Conservation (phyloP, 2,329 filamentous ascomycete species). For the Thielaviopsis musarum region DNA sequence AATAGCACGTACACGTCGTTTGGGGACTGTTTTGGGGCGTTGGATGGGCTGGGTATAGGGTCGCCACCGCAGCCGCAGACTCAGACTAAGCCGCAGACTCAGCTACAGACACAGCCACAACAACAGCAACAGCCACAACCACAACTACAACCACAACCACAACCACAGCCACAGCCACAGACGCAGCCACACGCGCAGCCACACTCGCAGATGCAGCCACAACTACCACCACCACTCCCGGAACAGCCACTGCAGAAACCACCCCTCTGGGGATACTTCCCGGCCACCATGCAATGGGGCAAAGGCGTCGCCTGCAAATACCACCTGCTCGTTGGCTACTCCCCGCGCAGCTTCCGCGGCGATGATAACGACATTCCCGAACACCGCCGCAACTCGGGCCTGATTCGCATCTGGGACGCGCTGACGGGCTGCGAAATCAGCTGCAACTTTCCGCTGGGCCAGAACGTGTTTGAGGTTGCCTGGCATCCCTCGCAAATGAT, state of each 20-base stretch:
- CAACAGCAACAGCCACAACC: no score
- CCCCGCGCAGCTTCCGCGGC: constrained; percentile 34
- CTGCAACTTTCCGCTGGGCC: constrained; percentile 32
- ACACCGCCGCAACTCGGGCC: constrained; percentile 38
- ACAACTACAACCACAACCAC: no score
- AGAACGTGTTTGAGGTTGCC: constrained; percentile 47
- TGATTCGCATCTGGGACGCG: constrained; percentile 44
- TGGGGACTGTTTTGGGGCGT: constrained; percentile 5
- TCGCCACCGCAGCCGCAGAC: no score
- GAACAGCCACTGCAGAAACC: background rate
- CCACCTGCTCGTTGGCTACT: constrained; percentile 44
- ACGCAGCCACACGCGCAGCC: background rate
- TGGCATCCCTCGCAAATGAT: constrained; percentile 40
- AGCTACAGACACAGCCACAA: no score
- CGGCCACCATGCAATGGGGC: constrained; percentile 48
- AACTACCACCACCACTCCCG: background rate
- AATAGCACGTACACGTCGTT: constrained; percentile 22
- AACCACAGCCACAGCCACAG: no score
- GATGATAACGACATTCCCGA: constrained; percentile 43
- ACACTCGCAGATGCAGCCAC: background rate
- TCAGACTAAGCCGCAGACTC: no score
- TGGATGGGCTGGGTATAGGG: background rate
- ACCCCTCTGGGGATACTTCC: constrained; percentile 42
- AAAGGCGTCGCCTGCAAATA: constrained; percentile 26
- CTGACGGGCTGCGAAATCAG: constrained; percentile 25